Evolutionary conservation across 2,329 filamentous ascomycete species (phyloP).

Genomic region (Nemania abortiva): DNA sequence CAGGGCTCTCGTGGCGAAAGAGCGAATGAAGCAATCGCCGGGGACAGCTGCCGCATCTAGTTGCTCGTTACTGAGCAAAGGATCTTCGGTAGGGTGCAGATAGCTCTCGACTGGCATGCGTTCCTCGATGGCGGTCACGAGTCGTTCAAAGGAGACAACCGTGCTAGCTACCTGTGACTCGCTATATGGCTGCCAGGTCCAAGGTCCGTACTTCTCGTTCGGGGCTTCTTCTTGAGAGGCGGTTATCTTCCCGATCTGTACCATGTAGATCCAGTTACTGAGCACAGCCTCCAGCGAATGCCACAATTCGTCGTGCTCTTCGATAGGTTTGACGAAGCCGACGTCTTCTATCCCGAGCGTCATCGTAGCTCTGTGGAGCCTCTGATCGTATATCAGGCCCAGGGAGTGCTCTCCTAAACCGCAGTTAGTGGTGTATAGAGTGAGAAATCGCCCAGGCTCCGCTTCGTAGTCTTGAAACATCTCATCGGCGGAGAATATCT

Average conservation of each 20-base stretch:
- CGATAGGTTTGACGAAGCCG: slow-evolving; percentile 41
- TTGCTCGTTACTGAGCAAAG: slow-evolving; percentile 17
- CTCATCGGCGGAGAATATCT: slow-evolving; percentile 43
- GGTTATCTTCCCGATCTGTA: slow-evolving; percentile 45
- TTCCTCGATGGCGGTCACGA: slow-evolving; percentile 46
- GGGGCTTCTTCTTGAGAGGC: slow-evolving; percentile 41
- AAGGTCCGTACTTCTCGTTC: slow-evolving; percentile 45
- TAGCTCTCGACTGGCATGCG: slow-evolving; percentile 26
- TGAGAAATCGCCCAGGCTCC: slow-evolving; percentile 36
- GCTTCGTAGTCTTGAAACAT: slow-evolving; percentile 41
- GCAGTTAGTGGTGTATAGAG: slow-evolving; percentile 43
- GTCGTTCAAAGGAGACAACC: slow-evolving; percentile 45
- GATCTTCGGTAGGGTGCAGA: neutral
- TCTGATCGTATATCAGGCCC: slow-evolving; percentile 51
- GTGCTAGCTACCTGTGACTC: slow-evolving; percentile 45
- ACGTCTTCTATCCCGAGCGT: slow-evolving; percentile 44
- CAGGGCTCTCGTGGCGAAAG: slow-evolving; percentile 42
- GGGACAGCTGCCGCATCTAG: slow-evolving; percentile 43
- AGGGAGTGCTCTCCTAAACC: slow-evolving; percentile 38
- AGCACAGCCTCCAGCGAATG: slow-evolving; percentile 48
- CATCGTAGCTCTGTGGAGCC: slow-evolving; percentile 43
- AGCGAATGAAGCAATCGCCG: slow-evolving; percentile 36
- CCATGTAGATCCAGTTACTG: slow-evolving; percentile 46
- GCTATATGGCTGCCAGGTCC: slow-evolving; percentile 51
- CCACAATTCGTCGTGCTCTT: slow-evolving; percentile 42